These are phyloP conservation scores for Neofusicoccum parvum DNA, from an alignment of 2,329 filamentous ascomycete genomes.

Conservation along the genomic window DNA sequence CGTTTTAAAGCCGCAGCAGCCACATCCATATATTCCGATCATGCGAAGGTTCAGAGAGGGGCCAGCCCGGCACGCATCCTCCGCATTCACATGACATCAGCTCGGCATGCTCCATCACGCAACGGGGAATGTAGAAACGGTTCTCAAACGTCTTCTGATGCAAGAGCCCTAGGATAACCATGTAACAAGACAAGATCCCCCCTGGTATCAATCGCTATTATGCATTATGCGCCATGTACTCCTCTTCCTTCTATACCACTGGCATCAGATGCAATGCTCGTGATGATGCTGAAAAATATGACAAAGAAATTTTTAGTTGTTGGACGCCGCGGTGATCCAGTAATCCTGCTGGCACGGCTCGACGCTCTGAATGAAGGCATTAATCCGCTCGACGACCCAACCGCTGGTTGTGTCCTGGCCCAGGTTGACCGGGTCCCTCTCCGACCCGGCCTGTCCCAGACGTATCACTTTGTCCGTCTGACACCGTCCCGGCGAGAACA, in stretches of 20 bases:
- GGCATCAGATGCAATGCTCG: slow-evolving; percentile 15
- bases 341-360: slow-evolving; percentile 25
- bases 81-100: neutral
- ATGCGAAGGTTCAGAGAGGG: neutral
- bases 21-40: neutral
- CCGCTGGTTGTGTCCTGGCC: slow-evolving; percentile 31
- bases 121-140: neutral
- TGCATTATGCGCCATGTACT: slow-evolving; percentile 16
- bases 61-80: neutral
- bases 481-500: slow-evolving; percentile 37
- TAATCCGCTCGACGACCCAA: slow-evolving; percentile 41
- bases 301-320: neutral
- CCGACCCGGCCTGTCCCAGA: slow-evolving; percentile 35
- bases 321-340: neutral
- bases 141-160: slow-evolving; percentile 15
- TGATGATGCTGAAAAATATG: neutral
- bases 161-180: slow-evolving; percentile 4
- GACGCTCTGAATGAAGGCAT: slow-evolving; percentile 34
- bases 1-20: neutral
- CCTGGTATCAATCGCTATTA: slow-evolving; percentile 14
- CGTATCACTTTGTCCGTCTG: slow-evolving; percentile 33
- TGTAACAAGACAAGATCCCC: neutral
- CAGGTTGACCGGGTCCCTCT: slow-evolving; percentile 22
- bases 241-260: slow-evolving; percentile 6
- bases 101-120: neutral